Evolutionary conservation across 176 grass and related monocot genomes (phyloP), one percentile per base, ranked within the genome.

Genomic region (Areca catechu): DNA sequence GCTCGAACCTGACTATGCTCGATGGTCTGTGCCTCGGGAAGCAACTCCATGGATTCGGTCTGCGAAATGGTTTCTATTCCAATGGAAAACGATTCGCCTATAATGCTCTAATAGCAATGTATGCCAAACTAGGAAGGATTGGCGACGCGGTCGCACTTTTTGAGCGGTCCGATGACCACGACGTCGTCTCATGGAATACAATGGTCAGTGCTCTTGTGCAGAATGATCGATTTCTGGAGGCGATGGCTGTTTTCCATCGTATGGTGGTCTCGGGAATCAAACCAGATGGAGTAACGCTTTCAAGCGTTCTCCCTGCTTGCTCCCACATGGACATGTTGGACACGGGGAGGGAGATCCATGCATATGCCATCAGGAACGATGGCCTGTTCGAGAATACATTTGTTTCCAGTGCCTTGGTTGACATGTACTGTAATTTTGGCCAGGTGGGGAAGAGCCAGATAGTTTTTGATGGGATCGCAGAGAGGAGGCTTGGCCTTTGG

Each of bases 101-200:
- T 62, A 96, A 96, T 74, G 80, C 86, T 22, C 59, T 96, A 16
- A 76, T 96, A 19, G 82, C 86, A 61, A 96, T 88, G 92, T 96
- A 96, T 63, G 80, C 92, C 20, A 89, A 89, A 70, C 76, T 96
- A 48, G 77, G 92, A 48, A 76, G 68, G 12, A 72, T 90, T 52
- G 51, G 54, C 69, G 69, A 96, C 56, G 73, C 92, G 22, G 73
- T 66, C 68, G 15, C 17, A 9, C 66, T 96, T 55, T 96, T 96
- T 67, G 65, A 50, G 19, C 58, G 7, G 10, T 68, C 54, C 16
- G 24, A 49, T 15, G 15, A 74, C 48, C 61, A 73, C 7, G 71
- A 74, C 29, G 16, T 84, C 0, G 80, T 96, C 15, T 82, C 92
- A 2, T 96, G 92, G 92, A 96, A 96, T 70, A 85, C 80, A 19